A percentile compares a stretch with the other conserved stretches of the same genome.
phyloP scores from a whole-genome alignment of 2,329 filamentous ascomycete species.

The Fusarium marasasianum region DNA sequence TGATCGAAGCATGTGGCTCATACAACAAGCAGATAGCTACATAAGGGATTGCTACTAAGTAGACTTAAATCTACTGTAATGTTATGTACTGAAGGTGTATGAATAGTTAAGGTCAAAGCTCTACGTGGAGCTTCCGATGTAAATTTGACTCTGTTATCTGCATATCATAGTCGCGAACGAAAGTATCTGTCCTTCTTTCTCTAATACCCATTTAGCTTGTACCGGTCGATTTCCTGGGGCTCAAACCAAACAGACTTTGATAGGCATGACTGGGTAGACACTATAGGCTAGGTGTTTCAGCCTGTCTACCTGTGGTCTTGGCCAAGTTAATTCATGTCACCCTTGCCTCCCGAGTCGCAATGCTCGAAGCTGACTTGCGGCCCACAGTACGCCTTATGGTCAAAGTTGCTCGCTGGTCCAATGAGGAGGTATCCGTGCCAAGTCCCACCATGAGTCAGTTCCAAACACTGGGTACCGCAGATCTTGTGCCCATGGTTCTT shows the following conservation, averaged over 20 bases:
- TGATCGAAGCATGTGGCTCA: constrained; percentile 57
- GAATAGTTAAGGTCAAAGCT: too few relatives aligned
- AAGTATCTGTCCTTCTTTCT: too few relatives aligned
- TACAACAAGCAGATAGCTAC: constrained; percentile 54
- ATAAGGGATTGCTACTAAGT: constrained; percentile 46
- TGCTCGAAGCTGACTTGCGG: background rate
- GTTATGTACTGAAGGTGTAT: too few relatives aligned
- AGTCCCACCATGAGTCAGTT: background rate
- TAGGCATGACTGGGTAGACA: too few relatives aligned
- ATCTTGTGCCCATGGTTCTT: background rate
- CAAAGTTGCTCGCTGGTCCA: background rate
- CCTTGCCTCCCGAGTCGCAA: background rate
- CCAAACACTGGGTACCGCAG: background rate
- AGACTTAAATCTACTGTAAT: too few relatives aligned
- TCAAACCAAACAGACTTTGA: too few relatives aligned
- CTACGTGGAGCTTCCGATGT: background rate
- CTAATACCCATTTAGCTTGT: too few relatives aligned
- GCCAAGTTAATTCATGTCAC: too few relatives aligned
- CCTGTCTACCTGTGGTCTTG: too few relatives aligned
- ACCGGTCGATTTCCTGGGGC: too few relatives aligned
- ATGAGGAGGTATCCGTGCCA: background rate
- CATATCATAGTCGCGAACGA: too few relatives aligned
- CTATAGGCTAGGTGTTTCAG: too few relatives aligned
- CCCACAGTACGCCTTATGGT: background rate
- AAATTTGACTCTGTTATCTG: background rate